Percentiles rank a stretch among this genome's conserved stretches.
These are phyloP conservation scores for Claviceps fusiformis DNA, from an alignment of 2,329 filamentous ascomycete genomes.

Conservation along the genomic window DNA sequence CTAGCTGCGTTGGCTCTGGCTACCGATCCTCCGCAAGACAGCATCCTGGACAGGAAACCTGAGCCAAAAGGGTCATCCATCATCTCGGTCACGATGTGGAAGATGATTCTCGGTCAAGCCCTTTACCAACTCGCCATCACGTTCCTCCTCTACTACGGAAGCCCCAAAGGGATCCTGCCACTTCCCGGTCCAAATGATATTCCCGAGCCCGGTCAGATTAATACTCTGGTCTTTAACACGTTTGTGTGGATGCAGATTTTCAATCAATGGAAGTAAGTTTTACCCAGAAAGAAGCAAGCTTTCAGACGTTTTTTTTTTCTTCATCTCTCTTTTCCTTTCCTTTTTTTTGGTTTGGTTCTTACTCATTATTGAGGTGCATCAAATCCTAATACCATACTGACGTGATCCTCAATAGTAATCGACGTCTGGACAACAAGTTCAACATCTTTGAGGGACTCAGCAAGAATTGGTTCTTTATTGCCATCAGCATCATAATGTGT, in stretches of 20 bases:
- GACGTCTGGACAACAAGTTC: slow-evolving; percentile 84
- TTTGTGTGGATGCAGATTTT: slow-evolving; percentile 99
- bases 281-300: no score
- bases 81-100: slow-evolving; percentile 93
- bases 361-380: no score
- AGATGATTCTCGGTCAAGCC: slow-evolving; percentile 93
- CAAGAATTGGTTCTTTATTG: slow-evolving; percentile 79
- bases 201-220: slow-evolving; percentile 34
- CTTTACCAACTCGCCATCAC: slow-evolving; percentile 75
- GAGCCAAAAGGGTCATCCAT: slow-evolving; percentile 43
- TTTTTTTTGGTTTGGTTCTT: no score
- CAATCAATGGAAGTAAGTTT: slow-evolving; percentile 72
- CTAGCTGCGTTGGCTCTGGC: slow-evolving; percentile 80
- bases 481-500: slow-evolving; percentile 76
- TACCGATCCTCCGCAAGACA: slow-evolving; percentile 76
- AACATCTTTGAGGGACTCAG: slow-evolving; percentile 87
- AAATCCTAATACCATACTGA: slow-evolving; percentile 1
- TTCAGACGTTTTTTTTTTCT: slow-evolving; percentile 25
- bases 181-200: slow-evolving; percentile 36
- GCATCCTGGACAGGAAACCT: slow-evolving; percentile 64
- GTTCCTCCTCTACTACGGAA: slow-evolving; percentile 69
- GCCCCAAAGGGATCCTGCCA: slow-evolving; percentile 26
- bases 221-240: slow-evolving; percentile 88
- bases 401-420: slow-evolving; percentile 43
- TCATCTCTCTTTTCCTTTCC: neutral